Evolutionary conservation across 495 filamentous ascomycete species (phyloP), one percentile per base, ranked within the genome.

Genomic region (Corynascus novoguineensis): DNA sequence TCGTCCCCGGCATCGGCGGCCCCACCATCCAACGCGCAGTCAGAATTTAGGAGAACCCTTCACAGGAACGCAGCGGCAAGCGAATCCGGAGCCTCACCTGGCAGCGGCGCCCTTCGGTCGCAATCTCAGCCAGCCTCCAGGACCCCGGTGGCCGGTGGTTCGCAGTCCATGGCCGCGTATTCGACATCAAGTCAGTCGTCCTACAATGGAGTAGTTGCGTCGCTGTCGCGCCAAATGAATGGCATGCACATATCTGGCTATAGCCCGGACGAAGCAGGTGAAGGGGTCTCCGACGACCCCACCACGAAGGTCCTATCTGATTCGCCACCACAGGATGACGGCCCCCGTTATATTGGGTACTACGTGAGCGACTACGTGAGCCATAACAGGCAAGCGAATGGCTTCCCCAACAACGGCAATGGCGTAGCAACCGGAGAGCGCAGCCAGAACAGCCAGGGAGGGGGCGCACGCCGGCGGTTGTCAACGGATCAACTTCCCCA

Each of bases 51-150:
- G 63, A 68, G 80, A 31, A 75, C 72, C 59, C 71, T 78, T 21
- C 79, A 81, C 48, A 70, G 80, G 57, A 74, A 75, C 8, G 59
- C 70, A 6, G 62, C 67, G 32, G 51, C 63, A 21, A 62, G 46
- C 25, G 77, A 79, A 17, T 57, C 74, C n/a, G 71, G 66, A 15
- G 51, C 67, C 52, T 60, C 64, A 27, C 54, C 64, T 54, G 69
- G 71, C 46, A 75, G 69, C 38, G 77, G 76, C 53, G 60, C 75
- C 22, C 65, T 81, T 57, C 73, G 80, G 55, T 83, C 80, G 47
- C 80, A 83, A 62, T 83, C 80, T 28, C 80, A 81, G 60, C 80
- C 80, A 52, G 79, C 80, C 6, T 72, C 75, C 35, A 73, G 80
- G 37, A 73, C 73, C 7, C 60, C 71, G 2, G 66, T 67, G 62